Evolutionary conservation across 2,329 filamentous ascomycete genomes (phyloP), one percentile per base, ranked within the genome.

Genomic region (Chaetomium sp.): DNA sequence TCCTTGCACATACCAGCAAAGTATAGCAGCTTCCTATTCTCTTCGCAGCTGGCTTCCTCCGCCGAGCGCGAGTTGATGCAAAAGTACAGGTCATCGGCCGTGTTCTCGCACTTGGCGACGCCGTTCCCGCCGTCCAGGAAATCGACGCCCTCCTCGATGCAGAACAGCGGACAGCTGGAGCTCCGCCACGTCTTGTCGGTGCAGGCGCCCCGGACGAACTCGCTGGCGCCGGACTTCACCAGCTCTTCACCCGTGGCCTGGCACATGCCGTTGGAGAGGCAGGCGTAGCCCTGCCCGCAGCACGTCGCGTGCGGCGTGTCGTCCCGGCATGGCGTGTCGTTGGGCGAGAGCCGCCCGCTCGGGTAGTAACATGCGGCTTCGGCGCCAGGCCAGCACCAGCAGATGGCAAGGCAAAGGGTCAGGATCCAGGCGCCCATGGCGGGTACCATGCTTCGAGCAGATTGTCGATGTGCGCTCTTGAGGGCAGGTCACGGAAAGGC

Each of bases 251-350:
- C 74, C 1, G 72, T 74, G 4, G 74, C 69, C 68, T 70, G 63
- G 66, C 77, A 79, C 5, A 78, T 67, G 29, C 69, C 70, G 65
- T 76, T 77, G 33, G 71, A 74, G 2, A 77, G 67, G 62, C 77
- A 79, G 0, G 75, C 76, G 54, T 74, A 77, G 8, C 74, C 75
- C n/a, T 72, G 71, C 2, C 74, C 75, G 63, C 76, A 78, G 67
- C 76, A 78, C 0, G 70, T 65, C 0, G 76, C 73, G 31, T 75
- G 67, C 1, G 60, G 59, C 1, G 69, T 72, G 45, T 65, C 68
- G 54, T 72, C 67, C 8, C 55, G 65, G 65, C 76, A 79, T 1
- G 76, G 73, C 0, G 68, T 68, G 64, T 78, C 73, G 57, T 74
- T 54, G 19, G 61, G 69, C 7, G 67, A 69, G 13, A 74, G 42